Base-by-base conservation (phyloP, 2,329 filamentous ascomycete species). In the Penicillium oxalicum region DNA sequence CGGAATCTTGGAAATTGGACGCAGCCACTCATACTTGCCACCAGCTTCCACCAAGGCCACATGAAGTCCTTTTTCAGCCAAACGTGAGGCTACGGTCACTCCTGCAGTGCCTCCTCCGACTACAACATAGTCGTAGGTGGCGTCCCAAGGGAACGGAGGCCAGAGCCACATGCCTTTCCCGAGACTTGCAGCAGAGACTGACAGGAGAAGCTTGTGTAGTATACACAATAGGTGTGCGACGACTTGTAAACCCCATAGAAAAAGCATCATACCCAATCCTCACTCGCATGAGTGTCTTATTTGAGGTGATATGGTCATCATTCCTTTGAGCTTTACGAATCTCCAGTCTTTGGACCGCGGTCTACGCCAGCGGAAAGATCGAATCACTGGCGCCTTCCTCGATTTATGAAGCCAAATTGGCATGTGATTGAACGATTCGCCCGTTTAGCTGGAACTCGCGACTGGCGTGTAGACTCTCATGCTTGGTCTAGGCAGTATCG, bases 11-110 rank as follows among this genome's bases (percentile, higher is more conserved):
- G 67, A 65, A 1, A 76, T 70, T 0, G 78, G 80, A 4, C 77
- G 81, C 4, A 69, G 75, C 56, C 81, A 77, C 40, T 77, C 73
- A 18, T 76, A 72, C 38, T 78, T 65, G 5, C 77, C 68, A 5
- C 68, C 69, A 4, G 69, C 68, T 49, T 71, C 66, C 7, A 70
- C 56, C 13, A 70, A 60, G 2, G 72, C 66, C 18, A 74, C 62
- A 8, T 56, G 66, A 29, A 76, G 58, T 0, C 48, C 50, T 6
- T 74, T 74, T 55, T 80, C 74, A 1, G 77, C 75, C 4, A 81
- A 70, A 26, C 78, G 74, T 9, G 72, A 71, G 8, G 77, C 77
- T 24, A 81, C 68, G 4, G 62, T 61, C 28, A 66, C 50, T 0
- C 67, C 66, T 9, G 65, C 63, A 13, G 62, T 82, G 12, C 66